Conservation (phyloP, 164 flowering plant genomes). For the Chloranthus sessilifolius region DNA sequence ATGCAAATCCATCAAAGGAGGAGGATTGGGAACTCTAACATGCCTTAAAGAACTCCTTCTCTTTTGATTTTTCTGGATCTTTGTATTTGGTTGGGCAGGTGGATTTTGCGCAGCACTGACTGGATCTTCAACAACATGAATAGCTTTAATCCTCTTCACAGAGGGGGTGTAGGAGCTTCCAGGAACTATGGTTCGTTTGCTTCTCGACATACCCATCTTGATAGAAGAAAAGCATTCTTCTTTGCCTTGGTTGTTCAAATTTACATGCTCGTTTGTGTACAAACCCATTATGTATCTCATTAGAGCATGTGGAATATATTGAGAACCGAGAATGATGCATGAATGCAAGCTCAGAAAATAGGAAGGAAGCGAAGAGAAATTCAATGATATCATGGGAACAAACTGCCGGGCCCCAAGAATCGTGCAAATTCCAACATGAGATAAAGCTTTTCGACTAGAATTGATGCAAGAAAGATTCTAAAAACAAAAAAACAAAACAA, state of each 20-base stretch:
- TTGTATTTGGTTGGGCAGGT: conserved; percentile 19
- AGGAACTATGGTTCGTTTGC: neutral
- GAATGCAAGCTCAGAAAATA: conserved; percentile 51
- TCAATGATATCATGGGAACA: conserved; percentile 48
- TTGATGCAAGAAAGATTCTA: conserved; percentile 30
- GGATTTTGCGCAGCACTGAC: conserved; percentile 21
- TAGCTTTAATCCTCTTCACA: conserved; percentile 9
- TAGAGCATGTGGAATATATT: conserved; percentile 12
- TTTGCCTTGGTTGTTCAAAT: conserved; percentile 7
- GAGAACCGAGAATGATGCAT: conserved; percentile 25
- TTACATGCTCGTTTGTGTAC: conserved; percentile 3
- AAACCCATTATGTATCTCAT: conserved; percentile 7
- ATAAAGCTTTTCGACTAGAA: neutral
- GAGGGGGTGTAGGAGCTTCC: conserved; percentile 11
- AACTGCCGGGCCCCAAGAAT: conserved; percentile 32
- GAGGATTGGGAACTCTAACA: conserved; percentile 28
- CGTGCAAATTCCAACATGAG: conserved; percentile 40
- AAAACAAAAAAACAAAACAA: conserved; percentile 1
- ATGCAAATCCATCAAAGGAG: conserved; percentile 5
- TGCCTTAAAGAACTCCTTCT: conserved; percentile 48
- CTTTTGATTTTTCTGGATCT: conserved; percentile 32
- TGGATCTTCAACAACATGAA: conserved; percentile 14
- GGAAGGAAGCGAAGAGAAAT: conserved; percentile 57
- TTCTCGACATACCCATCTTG: conserved; percentile 6
- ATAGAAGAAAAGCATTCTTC: conserved; percentile 7